These are phyloP conservation scores for Podila epicladia DNA, from an alignment of 192 early-diverging fungal genomes.

Conservation along the genomic window DNA sequence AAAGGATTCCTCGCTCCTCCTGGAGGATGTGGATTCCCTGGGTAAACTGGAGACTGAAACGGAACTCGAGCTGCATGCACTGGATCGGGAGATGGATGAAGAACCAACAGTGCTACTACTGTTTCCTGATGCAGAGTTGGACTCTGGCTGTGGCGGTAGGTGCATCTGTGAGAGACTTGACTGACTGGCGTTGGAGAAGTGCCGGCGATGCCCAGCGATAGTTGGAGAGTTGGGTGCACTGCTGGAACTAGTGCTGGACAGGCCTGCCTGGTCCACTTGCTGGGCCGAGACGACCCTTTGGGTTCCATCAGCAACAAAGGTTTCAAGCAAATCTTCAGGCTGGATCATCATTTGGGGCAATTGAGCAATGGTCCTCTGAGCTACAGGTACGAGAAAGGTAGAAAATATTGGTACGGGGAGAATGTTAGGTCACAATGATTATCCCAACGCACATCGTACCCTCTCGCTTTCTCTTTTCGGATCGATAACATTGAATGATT, in stretches of 20 bases:
- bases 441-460: neutral
- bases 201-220: conserved; percentile 6
- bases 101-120: neutral
- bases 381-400: conserved; percentile 8
- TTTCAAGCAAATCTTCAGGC: conserved; percentile 41
- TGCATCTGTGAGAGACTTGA: neutral
- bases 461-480: neutral
- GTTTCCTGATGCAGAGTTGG: neutral
- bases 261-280: conserved; percentile 42
- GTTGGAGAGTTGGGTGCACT: conserved; percentile 13
- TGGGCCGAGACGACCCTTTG: conserved; percentile 42
- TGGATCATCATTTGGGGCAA: conserved; percentile 50
- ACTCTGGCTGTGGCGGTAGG: neutral
- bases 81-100: neutral
- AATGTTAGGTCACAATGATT: neutral
- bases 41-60: conserved; percentile 13
- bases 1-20: neutral
- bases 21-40: conserved; percentile 19
- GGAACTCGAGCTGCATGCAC: neutral
- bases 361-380: conserved; percentile 46
- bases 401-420: neutral
- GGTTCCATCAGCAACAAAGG: conserved; percentile 46
- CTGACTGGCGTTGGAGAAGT: conserved; percentile 19
- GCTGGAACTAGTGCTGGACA: conserved; percentile 6
- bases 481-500: neutral